These are phyloP conservation scores for Blastobotrys proliferans DNA, from an alignment of 1,139 yeast species.

Conservation along the genomic window DNA sequence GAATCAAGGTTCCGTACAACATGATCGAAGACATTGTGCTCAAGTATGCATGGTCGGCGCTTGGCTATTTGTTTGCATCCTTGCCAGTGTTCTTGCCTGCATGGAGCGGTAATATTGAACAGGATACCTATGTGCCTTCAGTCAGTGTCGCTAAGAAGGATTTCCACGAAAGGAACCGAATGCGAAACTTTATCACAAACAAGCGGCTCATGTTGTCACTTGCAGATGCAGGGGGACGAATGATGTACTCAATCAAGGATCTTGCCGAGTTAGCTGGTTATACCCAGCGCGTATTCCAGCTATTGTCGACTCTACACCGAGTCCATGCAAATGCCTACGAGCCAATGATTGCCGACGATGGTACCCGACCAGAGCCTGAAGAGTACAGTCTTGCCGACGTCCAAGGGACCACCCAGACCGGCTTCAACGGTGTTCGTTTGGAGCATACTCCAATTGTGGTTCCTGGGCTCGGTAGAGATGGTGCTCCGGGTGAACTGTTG, in stretches of 20 bases:
- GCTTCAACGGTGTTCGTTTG: slow-evolving; percentile 74
- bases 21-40: slow-evolving; percentile 81
- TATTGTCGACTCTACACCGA: slow-evolving; percentile 72
- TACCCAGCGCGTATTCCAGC: slow-evolving; percentile 77
- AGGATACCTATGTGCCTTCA: slow-evolving; percentile 19
- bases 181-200: slow-evolving; percentile 87
- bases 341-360: slow-evolving; percentile 4
- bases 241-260: slow-evolving; percentile 93
- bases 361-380: slow-evolving; percentile 10
- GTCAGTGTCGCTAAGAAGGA: slow-evolving; percentile 23
- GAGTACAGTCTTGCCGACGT: slow-evolving; percentile 45
- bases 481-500: slow-evolving; percentile 41
- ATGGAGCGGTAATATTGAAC: slow-evolving; percentile 28
- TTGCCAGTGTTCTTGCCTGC: slow-evolving; percentile 66
- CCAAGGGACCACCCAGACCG: slow-evolving; percentile 76
- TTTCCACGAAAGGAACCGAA: slow-evolving; percentile 37
- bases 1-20: slow-evolving; percentile 54
- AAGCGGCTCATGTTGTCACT: slow-evolving; percentile 84
- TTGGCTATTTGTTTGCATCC: slow-evolving; percentile 87
- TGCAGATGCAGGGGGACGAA: slow-evolving; percentile 95
- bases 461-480: slow-evolving; percentile 45
- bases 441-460: slow-evolving; percentile 81
- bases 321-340: slow-evolving; percentile 57
- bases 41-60: slow-evolving; percentile 92
- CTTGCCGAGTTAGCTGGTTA: slow-evolving; percentile 88